These are phyloP conservation scores for Penicillium simplicissimum DNA, from an alignment of 495 filamentous ascomycete genomes.

Conservation along the genomic window DNA sequence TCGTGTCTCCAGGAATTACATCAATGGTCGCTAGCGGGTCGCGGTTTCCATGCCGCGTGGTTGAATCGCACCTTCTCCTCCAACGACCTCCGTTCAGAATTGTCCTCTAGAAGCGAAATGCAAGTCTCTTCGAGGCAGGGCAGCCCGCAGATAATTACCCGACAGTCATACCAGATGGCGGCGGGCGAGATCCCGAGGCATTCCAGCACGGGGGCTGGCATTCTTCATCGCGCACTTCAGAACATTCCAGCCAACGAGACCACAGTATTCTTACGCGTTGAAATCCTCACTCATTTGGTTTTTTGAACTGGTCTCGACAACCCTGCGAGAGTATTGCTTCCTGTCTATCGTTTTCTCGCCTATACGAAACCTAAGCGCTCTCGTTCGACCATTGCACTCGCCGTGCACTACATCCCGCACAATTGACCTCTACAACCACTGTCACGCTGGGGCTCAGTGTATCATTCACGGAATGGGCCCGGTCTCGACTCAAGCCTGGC, in stretches of 20 bases:
- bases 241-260: slow-evolving; percentile 35
- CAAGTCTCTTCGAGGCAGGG: slow-evolving; percentile 1
- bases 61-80: slow-evolving; percentile 12
- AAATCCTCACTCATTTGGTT: slow-evolving; percentile 6
- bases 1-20: too few relatives aligned
- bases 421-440: not conserved
- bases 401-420: slow-evolving; percentile 6
- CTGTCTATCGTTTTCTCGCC: slow-evolving; percentile 7
- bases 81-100: not conserved
- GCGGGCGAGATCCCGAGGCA: slow-evolving; percentile 24
- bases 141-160: not conserved
- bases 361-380: slow-evolving; percentile 3
- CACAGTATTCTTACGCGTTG: slow-evolving; percentile 35
- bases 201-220: slow-evolving; percentile 30
- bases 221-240: slow-evolving; percentile 36
- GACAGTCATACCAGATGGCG: slow-evolving; percentile 32
- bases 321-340: slow-evolving; percentile 10
- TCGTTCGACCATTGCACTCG: not conserved
- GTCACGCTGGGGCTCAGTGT: not conserved
- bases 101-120: slow-evolving; percentile 3
- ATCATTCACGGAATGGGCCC: slow-evolving; percentile 29
- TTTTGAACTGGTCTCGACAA: slow-evolving; percentile 3
- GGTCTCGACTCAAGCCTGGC: slow-evolving; percentile 19
- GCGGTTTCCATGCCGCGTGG: not conserved
- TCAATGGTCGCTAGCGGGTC: not conserved